Base-by-base conservation (phyloP, 768 basidiomycete genomes). In the Leucocoprinus sp. region DNA sequence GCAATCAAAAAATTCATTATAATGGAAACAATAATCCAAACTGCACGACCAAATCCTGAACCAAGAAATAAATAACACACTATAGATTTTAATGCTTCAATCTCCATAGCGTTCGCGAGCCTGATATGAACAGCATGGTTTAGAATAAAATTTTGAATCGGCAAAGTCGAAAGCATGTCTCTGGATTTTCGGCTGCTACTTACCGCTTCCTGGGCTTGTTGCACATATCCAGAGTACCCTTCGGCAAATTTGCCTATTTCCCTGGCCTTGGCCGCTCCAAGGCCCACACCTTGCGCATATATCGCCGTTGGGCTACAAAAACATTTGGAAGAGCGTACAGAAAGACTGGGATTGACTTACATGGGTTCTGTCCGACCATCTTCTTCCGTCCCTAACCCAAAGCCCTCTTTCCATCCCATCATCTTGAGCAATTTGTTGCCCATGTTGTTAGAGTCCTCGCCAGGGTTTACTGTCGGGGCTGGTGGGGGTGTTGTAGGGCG, bases 361-460 rank as follows among this genome's bases (percentile, higher is more conserved):
- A 97, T 80, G 9, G 93, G 93, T 45, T 93, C 90, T 8, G 90
- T 81, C 46, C 92, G 65, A 35, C 93, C 93, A 42, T 89, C 86
- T 3, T 86, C 86, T 37, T 74, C 73, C 5, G 78, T 74, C 0
- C 95, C 95, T 31, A 98, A 64, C 1, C 95, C 93, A 12, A 76
- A 80, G 5, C 93, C 93, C 55, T 86, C 85, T 51, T 75, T 87
- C 93, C 93, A 98, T 0, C 95, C 96, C 93, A 98, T 97, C 79
- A 95, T 93, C 62, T 91, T 90, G 51, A 98, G 62, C 47, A 99
- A 60, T 57, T 90, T 93, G 58, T 93, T 93, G 5, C 96, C 96
- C 8, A 91, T 76, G 54, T 98, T 98, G 33, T 56, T 80, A 40
- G 82, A 78, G 55, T 97, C 93, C 58, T 88, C 69, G 4, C 78